Conservation (phyloP, 2,329 filamentous ascomycete genomes). For the Colletotrichum sp. region DNA sequence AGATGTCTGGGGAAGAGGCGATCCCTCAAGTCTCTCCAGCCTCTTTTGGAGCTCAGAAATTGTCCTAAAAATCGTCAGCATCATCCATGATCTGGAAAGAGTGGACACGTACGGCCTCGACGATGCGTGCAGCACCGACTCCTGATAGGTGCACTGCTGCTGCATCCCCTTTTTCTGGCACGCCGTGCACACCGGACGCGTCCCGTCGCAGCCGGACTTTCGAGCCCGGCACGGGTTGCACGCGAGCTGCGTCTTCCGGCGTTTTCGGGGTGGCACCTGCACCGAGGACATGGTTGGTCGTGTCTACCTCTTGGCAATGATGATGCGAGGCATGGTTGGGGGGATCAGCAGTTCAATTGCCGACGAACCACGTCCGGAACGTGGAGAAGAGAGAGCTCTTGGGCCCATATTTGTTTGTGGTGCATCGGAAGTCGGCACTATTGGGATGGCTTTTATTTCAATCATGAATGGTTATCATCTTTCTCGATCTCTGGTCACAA, state of each 20-base stretch:
- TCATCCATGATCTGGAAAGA: rapidly evolving
- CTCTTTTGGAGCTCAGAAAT: neutral
- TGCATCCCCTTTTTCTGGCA: neutral
- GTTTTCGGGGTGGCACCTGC: neutral
- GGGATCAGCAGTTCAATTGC: neutral
- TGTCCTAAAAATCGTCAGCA: neutral
- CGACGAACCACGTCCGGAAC: neutral
- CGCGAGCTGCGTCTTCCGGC: neutral
- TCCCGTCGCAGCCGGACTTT: conserved; percentile 11
- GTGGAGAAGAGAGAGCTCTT: neutral
- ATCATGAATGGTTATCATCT: rapidly evolving
- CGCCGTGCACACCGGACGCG: neutral
- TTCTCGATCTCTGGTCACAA: neutral
- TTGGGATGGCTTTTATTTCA: neutral
- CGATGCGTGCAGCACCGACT: neutral
- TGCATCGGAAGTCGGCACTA: neutral
- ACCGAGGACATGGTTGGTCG: neutral
- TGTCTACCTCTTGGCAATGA: neutral
- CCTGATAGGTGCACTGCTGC: neutral
- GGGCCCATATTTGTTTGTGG: neutral
- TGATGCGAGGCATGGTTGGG: neutral
- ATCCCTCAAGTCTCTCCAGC: neutral
- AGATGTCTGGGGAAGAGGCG: neutral
- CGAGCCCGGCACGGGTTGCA: neutral
- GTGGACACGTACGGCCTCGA: neutral